Percentiles rank a stretch among this genome's conserved stretches.
Conservation (phyloP, 305 asterid genomes). For the Fraxinus dipetala region DNA sequence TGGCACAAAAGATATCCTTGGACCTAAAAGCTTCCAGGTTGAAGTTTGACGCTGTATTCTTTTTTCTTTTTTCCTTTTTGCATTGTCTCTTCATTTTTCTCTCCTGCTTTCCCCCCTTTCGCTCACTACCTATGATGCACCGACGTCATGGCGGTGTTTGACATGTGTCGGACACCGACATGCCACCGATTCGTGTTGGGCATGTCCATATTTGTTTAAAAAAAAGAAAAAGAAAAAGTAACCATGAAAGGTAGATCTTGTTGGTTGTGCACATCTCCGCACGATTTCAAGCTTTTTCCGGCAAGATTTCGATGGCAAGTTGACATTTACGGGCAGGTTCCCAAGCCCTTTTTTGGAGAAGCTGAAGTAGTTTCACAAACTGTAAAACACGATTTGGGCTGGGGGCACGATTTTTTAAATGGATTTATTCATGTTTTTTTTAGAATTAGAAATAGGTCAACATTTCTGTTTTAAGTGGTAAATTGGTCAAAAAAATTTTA, state of each 20-base stretch:
- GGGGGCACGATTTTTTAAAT: background rate
- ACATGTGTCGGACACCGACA: background rate
- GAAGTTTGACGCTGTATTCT: conserved; percentile 22
- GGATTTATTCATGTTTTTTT: background rate
- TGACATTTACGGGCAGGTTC: background rate
- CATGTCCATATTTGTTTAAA: background rate
- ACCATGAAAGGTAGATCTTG: background rate
- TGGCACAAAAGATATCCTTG: conserved; percentile 63
- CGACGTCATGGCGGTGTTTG: background rate
- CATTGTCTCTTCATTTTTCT: conserved; percentile 1
- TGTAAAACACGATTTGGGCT: background rate
- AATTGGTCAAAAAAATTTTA: background rate
- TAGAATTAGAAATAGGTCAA: background rate
- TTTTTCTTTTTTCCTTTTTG: background rate
- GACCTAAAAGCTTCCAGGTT: conserved; percentile 87
- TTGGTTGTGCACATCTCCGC: background rate
- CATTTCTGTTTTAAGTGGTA: background rate
- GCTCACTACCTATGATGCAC: background rate
- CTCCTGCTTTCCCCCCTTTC: background rate
- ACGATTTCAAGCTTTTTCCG: background rate
- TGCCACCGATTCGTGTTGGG: background rate
- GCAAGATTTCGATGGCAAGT: background rate
- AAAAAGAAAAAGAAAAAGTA: background rate
- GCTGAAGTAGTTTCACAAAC: background rate
- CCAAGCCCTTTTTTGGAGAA: background rate